These are phyloP conservation scores for Entomortierella chlamydospora DNA, from an alignment of 192 early-diverging fungal species.

Conservation along the genomic window DNA sequence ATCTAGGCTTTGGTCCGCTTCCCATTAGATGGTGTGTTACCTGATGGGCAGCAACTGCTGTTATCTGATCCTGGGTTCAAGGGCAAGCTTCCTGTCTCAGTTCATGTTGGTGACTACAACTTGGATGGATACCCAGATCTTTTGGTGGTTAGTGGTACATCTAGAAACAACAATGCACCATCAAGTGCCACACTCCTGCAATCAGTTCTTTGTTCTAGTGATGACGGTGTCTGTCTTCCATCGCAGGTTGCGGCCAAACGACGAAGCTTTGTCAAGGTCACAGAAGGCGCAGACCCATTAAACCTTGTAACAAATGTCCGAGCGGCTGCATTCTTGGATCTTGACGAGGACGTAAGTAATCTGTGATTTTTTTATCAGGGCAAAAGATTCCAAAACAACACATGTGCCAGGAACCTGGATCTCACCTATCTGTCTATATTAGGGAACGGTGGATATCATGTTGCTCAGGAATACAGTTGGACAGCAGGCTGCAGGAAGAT, in stretches of 20 bases:
- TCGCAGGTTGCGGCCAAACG: conserved; percentile 58
- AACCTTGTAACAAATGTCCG: conserved; percentile 61
- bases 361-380: too few species aligned
- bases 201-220: conserved; percentile 69
- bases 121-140: conserved; percentile 93
- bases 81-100: conserved; percentile 64
- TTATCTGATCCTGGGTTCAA: conserved; percentile 60
- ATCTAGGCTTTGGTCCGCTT: conserved; percentile 57
- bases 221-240: conserved; percentile 54
- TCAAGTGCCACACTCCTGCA: conserved; percentile 73
- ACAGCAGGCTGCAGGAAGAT: conserved; percentile 58
- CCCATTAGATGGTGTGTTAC: conserved; percentile 55
- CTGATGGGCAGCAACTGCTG: conserved; percentile 59
- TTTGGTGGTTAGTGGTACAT: conserved; percentile 72
- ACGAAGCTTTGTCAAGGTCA: conserved; percentile 74
- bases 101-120: conserved; percentile 82
- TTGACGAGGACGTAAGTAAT: conserved; percentile 86
- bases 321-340: conserved; percentile 86
- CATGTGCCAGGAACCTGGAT: too few species aligned
- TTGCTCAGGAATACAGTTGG: conserved; percentile 60
- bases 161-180: conserved; percentile 30
- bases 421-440: too few species aligned
- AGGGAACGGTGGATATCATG: conserved; percentile 88
- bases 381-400: too few species aligned
- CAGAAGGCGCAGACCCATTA: conserved; percentile 72